Evolutionary conservation across 805 yeast species (phyloP), one percentile per base, ranked within the genome.

Genomic region (Wickerhamiella azyma): DNA sequence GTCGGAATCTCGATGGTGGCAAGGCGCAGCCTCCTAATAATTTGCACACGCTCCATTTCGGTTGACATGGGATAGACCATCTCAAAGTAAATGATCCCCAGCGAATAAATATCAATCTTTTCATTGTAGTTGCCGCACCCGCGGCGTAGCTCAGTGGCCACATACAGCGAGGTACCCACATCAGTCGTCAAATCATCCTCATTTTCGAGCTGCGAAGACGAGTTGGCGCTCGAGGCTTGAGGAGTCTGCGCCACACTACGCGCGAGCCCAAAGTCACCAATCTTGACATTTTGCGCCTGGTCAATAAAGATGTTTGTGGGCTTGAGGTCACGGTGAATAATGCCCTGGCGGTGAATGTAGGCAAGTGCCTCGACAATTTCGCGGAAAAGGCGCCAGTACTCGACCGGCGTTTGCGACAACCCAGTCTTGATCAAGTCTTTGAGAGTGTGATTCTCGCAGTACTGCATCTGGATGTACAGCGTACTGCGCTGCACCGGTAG

Each of bases 191-290:
- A 64, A 53, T 89, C 94, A 33, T 81, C 94, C 21, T 69, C 66
- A 51, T 55, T 66, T 4, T 28, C 32, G 10, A 26, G 21, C 52
- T 33, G 53, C 10, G 9, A 26, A 7, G 33, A 28, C 5, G 32
- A n/a, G 17, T 9, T 24, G 17, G 26, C 18, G 13, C 17, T 28
- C 2, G 37, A 17, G 2, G 37, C 17, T 5, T 9, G 14, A 7
- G 36, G 14, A 18, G 33, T 44, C 48, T 55, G 57, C 2, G 52
- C 59, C n/a, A 62, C 56, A 43, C 59, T 88, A 53, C 88, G 86
- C 0, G 99, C 99, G 48, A 92, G 71, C 0, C 99, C 99, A 64
- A 92, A 92, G 60, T 92, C 99, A 57, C 99, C 99, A 37, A 92
- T 82, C 60, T 92, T 92, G 48, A 92, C 79, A 58, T 92, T 88